Evolutionary conservation across 2,329 filamentous ascomycete species (phyloP).

Genomic region (Colletotrichum australisinense): DNA sequence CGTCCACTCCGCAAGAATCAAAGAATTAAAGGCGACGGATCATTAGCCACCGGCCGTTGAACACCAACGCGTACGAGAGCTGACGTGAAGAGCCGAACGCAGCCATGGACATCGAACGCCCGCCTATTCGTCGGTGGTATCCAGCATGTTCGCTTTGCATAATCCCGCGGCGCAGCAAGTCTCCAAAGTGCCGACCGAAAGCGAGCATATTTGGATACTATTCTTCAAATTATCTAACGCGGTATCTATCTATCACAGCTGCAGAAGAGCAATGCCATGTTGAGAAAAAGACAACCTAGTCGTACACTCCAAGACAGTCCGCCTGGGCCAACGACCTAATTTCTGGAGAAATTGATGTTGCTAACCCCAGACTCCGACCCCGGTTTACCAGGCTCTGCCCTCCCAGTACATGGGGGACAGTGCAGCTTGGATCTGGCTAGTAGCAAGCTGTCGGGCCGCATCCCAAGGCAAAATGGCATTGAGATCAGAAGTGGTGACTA

Average conservation of each 20-base stretch:
- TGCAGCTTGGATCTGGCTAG: neutral
- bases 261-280: neutral
- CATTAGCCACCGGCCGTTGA: neutral
- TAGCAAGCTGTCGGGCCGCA: neutral
- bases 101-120: neutral
- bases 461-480: neutral
- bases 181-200: conserved; percentile 5
- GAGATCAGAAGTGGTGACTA: too few relatives aligned
- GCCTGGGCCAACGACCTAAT: neutral
- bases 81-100: neutral
- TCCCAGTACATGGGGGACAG: neutral
- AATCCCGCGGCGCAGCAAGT: conserved; percentile 6
- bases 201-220: neutral
- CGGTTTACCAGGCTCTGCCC: neutral
- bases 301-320: neutral
- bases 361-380: neutral
- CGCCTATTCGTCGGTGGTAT: neutral
- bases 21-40: neutral
- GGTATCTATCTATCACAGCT: neutral
- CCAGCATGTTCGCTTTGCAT: conserved; percentile 6
- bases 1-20: neutral
- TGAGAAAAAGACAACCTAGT: neutral
- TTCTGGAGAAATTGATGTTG: neutral
- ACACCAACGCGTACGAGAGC: neutral
- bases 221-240: neutral